A percentile compares a stretch with the other conserved stretches of the same genome.
These are phyloP conservation scores for Cicer pinnatifidum DNA, from an alignment of 306 rosid species.

Conservation along the genomic window DNA sequence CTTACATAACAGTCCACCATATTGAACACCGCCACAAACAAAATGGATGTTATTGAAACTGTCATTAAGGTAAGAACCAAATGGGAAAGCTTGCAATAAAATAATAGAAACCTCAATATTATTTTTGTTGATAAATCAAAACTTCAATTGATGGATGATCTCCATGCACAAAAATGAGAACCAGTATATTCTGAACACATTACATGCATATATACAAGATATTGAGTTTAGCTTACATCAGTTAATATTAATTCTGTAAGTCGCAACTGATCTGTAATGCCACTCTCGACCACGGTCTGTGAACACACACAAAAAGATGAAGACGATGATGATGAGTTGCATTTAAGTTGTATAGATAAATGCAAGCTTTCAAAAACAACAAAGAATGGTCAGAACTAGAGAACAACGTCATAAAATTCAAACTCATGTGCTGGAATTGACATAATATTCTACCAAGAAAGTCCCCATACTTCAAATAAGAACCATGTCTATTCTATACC, in stretches of 20 bases:
- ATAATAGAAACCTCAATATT: background rate
- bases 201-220: conserved; percentile 27
- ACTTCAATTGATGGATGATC: conserved; percentile 12
- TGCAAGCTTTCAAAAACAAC: background rate
- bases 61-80: background rate
- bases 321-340: background rate
- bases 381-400: background rate
- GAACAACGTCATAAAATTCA: conserved; percentile 14
- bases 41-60: background rate
- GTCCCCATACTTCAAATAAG: conserved; percentile 1
- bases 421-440: conserved; percentile 9
- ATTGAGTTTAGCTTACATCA: conserved; percentile 69
- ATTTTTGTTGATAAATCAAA: background rate
- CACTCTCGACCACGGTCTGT: conserved; percentile 83
- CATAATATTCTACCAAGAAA: background rate
- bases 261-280: conserved; percentile 85
- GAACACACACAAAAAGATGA: conserved; percentile 1
- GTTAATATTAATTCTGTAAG: conserved; percentile 71
- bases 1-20: conserved; percentile 13
- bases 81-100: background rate
- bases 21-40: conserved; percentile 25
- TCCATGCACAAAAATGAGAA: conserved; percentile 5
- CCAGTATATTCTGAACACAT: conserved; percentile 34
- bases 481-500: background rate
- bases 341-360: conserved; percentile 24